Conservation (phyloP, 768 basidiomycete species). For the Russula brevipes region DNA sequence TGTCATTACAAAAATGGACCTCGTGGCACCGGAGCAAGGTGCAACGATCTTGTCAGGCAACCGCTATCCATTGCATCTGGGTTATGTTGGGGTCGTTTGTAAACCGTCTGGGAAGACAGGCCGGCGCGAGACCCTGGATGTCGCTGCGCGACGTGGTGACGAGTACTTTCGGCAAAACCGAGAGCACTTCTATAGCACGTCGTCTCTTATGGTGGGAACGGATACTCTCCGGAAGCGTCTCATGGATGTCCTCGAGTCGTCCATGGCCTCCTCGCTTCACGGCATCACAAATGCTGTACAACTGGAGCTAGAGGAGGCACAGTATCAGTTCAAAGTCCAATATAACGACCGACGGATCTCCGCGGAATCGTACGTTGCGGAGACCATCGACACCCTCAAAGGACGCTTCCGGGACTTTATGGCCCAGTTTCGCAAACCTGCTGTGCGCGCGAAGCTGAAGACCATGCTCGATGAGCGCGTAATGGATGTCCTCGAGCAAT, state of each 20-base stretch:
- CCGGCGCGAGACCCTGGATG: conserved; percentile 44
- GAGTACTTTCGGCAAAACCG: conserved; percentile 63
- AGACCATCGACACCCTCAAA: conserved; percentile 92
- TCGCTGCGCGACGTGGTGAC: conserved; percentile 53
- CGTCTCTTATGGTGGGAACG: conserved; percentile 83
- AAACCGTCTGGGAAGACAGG: conserved; percentile 62
- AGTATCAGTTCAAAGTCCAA: conserved; percentile 98
- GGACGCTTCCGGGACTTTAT: conserved; percentile 82
- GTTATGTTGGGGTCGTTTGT: conserved; percentile 94
- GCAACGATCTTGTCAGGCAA: conserved; percentile 78
- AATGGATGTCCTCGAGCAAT: conserved; percentile 93
- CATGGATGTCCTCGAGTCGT: conserved; percentile 97
- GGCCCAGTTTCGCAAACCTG: conserved; percentile 78
- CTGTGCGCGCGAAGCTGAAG: conserved; percentile 85
- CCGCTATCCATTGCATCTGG: conserved; percentile 93
- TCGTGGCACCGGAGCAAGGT: conserved; percentile 83
- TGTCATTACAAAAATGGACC: conserved; percentile 98
- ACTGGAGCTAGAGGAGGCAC: conserved; percentile 92
- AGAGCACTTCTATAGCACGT: conserved; percentile 55
- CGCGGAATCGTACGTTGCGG: conserved; percentile 95
- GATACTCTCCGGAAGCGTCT: conserved; percentile 83
- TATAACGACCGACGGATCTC: conserved; percentile 94
- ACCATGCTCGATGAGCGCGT: conserved; percentile 92
- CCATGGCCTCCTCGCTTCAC: conserved; percentile 94
- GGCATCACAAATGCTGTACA: conserved; percentile 97